Base-by-base conservation (phyloP, 306 rosid genomes). In the Vigna nakashimae region DNA sequence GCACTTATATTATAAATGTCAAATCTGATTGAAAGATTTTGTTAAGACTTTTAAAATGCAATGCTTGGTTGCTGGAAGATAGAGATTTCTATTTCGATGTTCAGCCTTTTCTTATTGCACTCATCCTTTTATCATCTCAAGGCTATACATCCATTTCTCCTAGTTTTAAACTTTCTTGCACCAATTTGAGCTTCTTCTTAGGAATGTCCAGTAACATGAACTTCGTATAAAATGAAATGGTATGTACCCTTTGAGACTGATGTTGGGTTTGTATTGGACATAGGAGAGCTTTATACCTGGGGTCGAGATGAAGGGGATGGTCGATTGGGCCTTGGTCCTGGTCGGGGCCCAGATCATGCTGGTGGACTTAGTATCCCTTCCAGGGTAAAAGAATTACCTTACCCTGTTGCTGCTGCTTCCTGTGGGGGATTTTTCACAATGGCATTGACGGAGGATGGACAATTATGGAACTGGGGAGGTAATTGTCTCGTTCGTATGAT, bases 291-390 rank as follows among this genome's bases (percentile, higher is more conserved):
- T 71, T 92, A 90, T 85, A 87, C 86, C 28, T 95, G 98, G 97
- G 98, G 98, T 66, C 90, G 98, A 81, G 98, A 95, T 70, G 97
- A 92, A 87, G 97, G 94, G 53, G 97, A 95, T 66, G 98, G 98
- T 49, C 88, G 98, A 78, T 92, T 95, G 83, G 98, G 98, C 62
- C 93, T 95, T 74, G 98, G 98, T 84, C 97, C 97, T 64, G 87
- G 84, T 75, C 84, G 91, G 36, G 99, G 98, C 67, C 97, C 98
- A 75, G 89, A 91, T 79, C 96, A 92, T 45, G 93, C 91, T 36
- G 99, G 98, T 48, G 97, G 99, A 48, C 88, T 88, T 78, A 90
- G 98, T 79, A 82, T 84, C 77, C 97, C 98, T 69, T 88, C 85
- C 83, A 91, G 88, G 85, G 96, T 92, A 59, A 87, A 76, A 79